phyloP scores from a whole-genome alignment of 2,329 filamentous ascomycete genomes.

The Hymenoscyphus infarciens region DNA sequence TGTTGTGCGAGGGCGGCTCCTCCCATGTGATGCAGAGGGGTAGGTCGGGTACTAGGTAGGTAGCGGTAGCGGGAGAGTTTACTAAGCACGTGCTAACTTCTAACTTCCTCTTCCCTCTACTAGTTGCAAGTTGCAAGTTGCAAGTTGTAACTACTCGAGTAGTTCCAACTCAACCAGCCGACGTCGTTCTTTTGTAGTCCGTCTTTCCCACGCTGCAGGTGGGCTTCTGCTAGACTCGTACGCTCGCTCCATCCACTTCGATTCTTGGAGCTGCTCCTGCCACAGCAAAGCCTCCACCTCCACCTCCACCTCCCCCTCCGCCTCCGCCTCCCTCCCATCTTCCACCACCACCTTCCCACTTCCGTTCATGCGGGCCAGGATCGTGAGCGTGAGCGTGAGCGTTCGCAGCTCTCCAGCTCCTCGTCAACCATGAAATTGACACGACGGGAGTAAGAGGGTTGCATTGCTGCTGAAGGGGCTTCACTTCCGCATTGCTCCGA shows the following conservation, averaged over 20 bases:
- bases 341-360: neutral
- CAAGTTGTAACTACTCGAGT: neutral
- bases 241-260: too few relatives aligned
- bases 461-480: neutral
- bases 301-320: too few relatives aligned
- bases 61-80: too few relatives aligned
- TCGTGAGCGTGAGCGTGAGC: neutral
- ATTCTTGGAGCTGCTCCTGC: too few relatives aligned
- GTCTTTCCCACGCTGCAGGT: neutral
- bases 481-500: constrained; percentile 17
- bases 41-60: too few relatives aligned
- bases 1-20: neutral
- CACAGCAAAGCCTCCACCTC: too few relatives aligned
- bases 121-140: too few relatives aligned
- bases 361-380: constrained; percentile 2
- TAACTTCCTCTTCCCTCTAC: too few relatives aligned
- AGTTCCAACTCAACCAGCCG: neutral
- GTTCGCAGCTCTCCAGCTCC: neutral
- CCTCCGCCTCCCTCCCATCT: too few relatives aligned
- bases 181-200: neutral
- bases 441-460: neutral
- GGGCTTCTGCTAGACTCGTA: neutral
- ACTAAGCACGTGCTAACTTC: too few relatives aligned
- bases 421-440: neutral
- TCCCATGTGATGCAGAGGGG: neutral